Conservation (phyloP, 2,329 filamentous ascomycete genomes). For the Triangularia setosa region DNA sequence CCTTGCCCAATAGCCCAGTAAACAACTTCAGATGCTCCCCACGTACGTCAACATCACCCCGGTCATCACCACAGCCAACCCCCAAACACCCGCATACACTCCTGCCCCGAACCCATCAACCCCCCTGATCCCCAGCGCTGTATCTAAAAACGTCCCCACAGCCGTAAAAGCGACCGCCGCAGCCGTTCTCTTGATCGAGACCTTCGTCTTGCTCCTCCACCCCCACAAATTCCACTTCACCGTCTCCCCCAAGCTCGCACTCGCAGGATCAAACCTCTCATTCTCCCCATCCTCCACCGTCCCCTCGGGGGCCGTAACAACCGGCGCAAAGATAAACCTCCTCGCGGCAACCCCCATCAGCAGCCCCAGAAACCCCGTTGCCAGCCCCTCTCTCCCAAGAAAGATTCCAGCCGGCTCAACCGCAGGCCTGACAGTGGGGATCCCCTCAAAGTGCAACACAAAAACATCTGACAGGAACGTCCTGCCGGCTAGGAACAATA, state of each 20-base stretch:
- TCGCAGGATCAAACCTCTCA: slow-evolving; percentile 58
- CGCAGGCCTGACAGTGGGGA: slow-evolving; percentile 65
- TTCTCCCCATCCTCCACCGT: slow-evolving; percentile 47
- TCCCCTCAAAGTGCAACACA: slow-evolving; percentile 69
- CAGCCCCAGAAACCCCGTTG: slow-evolving; percentile 41
- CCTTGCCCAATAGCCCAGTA: slow-evolving; percentile 20
- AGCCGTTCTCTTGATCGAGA: slow-evolving; percentile 61
- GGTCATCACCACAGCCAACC: slow-evolving; percentile 56
- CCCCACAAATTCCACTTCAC: slow-evolving; percentile 71
- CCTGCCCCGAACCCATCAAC: slow-evolving; percentile 66
- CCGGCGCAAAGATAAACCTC: slow-evolving; percentile 73
- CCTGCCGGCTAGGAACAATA: slow-evolving; percentile 64
- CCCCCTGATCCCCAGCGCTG: slow-evolving; percentile 63
- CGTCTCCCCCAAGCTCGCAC: slow-evolving; percentile 65
- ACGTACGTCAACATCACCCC: slow-evolving; percentile 54
- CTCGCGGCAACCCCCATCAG: slow-evolving; percentile 66
- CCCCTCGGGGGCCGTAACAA: slow-evolving; percentile 49
- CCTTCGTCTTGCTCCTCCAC: slow-evolving; percentile 58
- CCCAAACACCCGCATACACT: slow-evolving; percentile 73
- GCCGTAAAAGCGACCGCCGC: slow-evolving; percentile 55
- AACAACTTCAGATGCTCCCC: slow-evolving; percentile 42
- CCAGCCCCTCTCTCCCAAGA: slow-evolving; percentile 55
- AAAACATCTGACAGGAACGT: slow-evolving; percentile 69
- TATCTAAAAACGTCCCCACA: slow-evolving; percentile 59
- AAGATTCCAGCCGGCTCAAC: slow-evolving; percentile 59